Evolutionary conservation across 148 eudicot genomes (phyloP).

Genomic region (Oxyria digyna): DNA sequence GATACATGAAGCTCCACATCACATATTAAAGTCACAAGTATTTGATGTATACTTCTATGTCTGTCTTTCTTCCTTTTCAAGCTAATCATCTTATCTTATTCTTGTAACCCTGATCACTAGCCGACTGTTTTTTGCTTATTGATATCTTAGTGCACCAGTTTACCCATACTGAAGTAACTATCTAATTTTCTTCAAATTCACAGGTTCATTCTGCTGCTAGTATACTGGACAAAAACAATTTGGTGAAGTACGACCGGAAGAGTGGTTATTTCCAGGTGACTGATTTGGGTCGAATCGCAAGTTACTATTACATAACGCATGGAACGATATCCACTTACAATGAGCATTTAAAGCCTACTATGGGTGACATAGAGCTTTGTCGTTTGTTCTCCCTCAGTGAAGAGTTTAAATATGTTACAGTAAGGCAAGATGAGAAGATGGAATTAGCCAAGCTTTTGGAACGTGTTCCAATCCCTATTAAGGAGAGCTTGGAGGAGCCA

Average conservation of each 20-base stretch:
- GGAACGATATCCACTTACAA: constrained; percentile 79
- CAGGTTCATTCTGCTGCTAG: constrained; percentile 87
- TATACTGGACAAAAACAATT: constrained; percentile 58
- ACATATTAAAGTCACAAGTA: too few relatives aligned
- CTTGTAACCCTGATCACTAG: background rate
- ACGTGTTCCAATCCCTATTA: constrained; percentile 80
- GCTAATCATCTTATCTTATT: too few relatives aligned
- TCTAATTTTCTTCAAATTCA: constrained; percentile 5
- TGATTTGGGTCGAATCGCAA: constrained; percentile 84
- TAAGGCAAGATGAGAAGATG: constrained; percentile 87
- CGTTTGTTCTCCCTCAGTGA: constrained; percentile 88
- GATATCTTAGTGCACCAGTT: background rate
- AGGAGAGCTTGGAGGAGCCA: constrained; percentile 85
- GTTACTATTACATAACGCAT: constrained; percentile 78
- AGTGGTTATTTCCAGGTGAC: constrained; percentile 31
- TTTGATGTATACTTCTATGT: too few relatives aligned
- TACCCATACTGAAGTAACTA: background rate
- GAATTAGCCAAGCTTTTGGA: constrained; percentile 42
- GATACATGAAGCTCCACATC: too few relatives aligned
- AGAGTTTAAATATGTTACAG: constrained; percentile 82
- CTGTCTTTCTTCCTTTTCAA: too few relatives aligned
- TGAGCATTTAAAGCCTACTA: constrained; percentile 84
- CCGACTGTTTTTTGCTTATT: background rate
- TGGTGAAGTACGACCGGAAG: constrained; percentile 72
- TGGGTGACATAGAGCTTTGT: constrained; percentile 93